phyloP scores from a whole-genome alignment of 306 rosid genomes.

The Cucurbita ficifolia region DNA sequence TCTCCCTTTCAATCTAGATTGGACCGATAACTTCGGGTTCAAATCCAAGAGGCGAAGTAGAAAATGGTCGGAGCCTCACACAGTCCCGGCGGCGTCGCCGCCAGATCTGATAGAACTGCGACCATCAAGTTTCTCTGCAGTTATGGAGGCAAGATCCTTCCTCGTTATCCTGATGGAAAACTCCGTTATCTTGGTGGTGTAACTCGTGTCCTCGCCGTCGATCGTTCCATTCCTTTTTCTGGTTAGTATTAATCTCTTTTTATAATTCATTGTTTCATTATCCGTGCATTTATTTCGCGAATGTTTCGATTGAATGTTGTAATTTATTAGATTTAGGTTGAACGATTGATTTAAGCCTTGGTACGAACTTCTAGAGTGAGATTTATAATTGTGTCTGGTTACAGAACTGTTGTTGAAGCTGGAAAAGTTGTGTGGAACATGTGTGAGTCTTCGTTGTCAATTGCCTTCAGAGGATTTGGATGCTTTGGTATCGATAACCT shows the following conservation, averaged over 20 bases:
- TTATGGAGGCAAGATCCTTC: slow-evolving; percentile 86
- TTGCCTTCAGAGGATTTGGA: slow-evolving; percentile 84
- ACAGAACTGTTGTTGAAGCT: slow-evolving; percentile 68
- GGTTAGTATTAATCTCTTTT: slow-evolving; percentile 28
- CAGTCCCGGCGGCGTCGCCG: slow-evolving; percentile 1
- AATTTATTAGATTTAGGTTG: not conserved
- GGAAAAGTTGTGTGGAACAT: slow-evolving; percentile 47
- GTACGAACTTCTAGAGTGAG: slow-evolving; percentile 8
- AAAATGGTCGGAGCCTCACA: slow-evolving; percentile 37
- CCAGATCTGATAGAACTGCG: slow-evolving; percentile 16
- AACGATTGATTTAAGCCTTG: not conserved
- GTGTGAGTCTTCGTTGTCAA: slow-evolving; percentile 74
- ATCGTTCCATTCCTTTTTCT: slow-evolving; percentile 56
- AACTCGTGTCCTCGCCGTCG: slow-evolving; percentile 72
- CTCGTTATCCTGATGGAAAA: slow-evolving; percentile 85
- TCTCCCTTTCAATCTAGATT: not conserved
- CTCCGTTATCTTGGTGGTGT: slow-evolving; percentile 89
- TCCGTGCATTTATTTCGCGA: not conserved
- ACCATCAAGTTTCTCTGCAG: slow-evolving; percentile 73
- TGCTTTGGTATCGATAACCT: slow-evolving; percentile 73
- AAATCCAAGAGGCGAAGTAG: not conserved
- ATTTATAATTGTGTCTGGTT: slow-evolving; percentile 11
- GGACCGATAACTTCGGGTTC: not conserved
- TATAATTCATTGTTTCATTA: not conserved
- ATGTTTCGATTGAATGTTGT: not conserved